Percentiles rank a stretch among this genome's conserved stretches.
Evolutionary conservation across 139 green algal species (phyloP).

Genomic region (Chlamydomonas schloesseri): DNA sequence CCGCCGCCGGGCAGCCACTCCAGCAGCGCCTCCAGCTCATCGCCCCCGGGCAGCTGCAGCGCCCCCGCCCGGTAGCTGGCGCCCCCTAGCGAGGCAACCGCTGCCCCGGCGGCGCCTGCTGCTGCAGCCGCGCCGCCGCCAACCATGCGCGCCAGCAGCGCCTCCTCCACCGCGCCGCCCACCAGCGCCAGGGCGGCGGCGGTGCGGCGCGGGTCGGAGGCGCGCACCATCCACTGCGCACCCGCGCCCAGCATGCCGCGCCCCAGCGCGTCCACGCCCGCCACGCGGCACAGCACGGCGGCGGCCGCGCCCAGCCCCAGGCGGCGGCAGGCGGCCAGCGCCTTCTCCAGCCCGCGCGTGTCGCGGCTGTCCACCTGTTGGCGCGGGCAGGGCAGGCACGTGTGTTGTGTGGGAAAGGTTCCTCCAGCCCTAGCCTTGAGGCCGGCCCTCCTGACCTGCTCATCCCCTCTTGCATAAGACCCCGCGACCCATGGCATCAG

Average conservation of each 20-base stretch:
- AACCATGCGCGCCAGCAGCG: conserved; percentile 40
- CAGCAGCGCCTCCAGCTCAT: conserved; percentile 55
- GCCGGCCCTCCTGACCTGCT: too few species aligned
- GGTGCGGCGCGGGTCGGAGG: conserved; percentile 45
- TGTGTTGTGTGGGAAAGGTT: too few species aligned
- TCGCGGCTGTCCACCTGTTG: conserved; percentile 36
- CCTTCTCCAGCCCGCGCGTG: conserved; percentile 48
- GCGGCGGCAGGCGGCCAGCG: conserved; percentile 39
- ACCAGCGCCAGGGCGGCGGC: conserved; percentile 54
- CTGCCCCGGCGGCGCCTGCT: too few species aligned
- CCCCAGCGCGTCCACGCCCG: conserved; percentile 31
- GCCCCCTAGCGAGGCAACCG: too few species aligned
- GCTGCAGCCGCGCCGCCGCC: too few species aligned
- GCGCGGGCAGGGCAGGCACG: background rate
- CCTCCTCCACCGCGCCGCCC: conserved; percentile 21
- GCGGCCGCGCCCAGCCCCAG: conserved; percentile 56
- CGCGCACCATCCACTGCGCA: conserved; percentile 52
- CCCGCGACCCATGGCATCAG: too few species aligned
- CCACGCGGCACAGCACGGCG: conserved; percentile 42
- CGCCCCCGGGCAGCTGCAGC: conserved; percentile 49
- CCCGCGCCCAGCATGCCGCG: conserved; percentile 49
- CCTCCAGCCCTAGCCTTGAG: too few species aligned
- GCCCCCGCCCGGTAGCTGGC: conserved; percentile 3
- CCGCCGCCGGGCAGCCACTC: conserved; percentile 29
- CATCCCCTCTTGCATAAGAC: too few species aligned